Conservation (phyloP, 495 filamentous ascomycete genomes). For the Penicillium atrosanguineum region DNA sequence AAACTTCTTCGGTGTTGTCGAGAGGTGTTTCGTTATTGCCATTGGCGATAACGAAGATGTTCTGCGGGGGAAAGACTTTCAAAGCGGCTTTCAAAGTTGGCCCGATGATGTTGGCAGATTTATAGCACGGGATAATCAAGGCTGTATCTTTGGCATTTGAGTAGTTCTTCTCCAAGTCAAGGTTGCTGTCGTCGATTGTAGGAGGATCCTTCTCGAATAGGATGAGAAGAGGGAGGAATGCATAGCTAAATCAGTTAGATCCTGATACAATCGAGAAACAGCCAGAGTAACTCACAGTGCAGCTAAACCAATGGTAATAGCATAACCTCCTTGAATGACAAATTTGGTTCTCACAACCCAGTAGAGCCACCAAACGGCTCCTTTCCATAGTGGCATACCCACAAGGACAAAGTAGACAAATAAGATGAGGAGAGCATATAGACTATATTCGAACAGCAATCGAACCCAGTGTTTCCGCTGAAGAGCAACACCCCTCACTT, state of each 20-base stretch:
- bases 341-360: constrained; percentile 36
- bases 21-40: constrained; percentile 39
- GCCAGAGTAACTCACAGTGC: constrained; percentile 23
- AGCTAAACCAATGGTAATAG: constrained; percentile 35
- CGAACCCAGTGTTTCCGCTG: constrained; percentile 35
- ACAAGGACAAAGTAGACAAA: constrained; percentile 42
- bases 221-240: constrained; percentile 36
- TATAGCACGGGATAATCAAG: constrained; percentile 48
- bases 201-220: constrained; percentile 37
- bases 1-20: constrained; percentile 46
- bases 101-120: constrained; percentile 41
- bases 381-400: constrained; percentile 42
- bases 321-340: constrained; percentile 33
- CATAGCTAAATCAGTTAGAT: constrained; percentile 25
- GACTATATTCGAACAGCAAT: constrained; percentile 33
- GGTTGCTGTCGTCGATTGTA: not conserved
- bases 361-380: constrained; percentile 42
- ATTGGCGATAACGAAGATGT: constrained; percentile 48
- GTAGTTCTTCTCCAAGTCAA: constrained; percentile 14
- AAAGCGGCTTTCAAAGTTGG: constrained; percentile 43
- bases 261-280: not conserved
- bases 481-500: constrained; percentile 25
- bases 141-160: constrained; percentile 33
- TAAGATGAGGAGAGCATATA: constrained; percentile 29
- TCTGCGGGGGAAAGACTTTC: constrained; percentile 41